phyloP scores from a whole-genome alignment of 2,329 filamentous ascomycete species.

The Plenodomus lindquistii region DNA sequence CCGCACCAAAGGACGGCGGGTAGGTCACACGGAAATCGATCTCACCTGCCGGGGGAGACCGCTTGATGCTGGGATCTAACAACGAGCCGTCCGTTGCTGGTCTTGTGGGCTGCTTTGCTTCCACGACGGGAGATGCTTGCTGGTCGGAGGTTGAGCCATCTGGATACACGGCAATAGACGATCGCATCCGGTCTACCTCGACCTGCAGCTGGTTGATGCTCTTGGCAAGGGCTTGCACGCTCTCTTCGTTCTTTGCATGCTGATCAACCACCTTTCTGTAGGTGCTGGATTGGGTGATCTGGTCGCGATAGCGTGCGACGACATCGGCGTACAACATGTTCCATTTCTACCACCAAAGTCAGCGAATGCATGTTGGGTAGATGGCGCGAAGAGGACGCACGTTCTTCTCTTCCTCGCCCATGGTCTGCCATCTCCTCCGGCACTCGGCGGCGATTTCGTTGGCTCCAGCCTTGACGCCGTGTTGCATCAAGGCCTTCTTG shows the following conservation, averaged over 20 bases:
- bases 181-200: slow-evolving; percentile 45
- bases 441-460: slow-evolving; percentile 49
- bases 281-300: slow-evolving; percentile 41
- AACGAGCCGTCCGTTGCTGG: slow-evolving; percentile 34
- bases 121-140: slow-evolving; percentile 11
- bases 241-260: slow-evolving; percentile 45
- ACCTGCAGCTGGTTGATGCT: slow-evolving; percentile 47
- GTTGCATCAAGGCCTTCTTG: slow-evolving; percentile 41
- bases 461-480: slow-evolving; percentile 43
- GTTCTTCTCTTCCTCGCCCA: slow-evolving; percentile 45
- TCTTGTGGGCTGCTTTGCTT: slow-evolving; percentile 23
- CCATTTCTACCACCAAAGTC: slow-evolving; percentile 39
- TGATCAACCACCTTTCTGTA: slow-evolving; percentile 44
- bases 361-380: slow-evolving; percentile 15
- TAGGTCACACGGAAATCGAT: slow-evolving; percentile 56
- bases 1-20: slow-evolving; percentile 52
- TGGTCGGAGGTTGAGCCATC: slow-evolving; percentile 21
- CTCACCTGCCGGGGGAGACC: slow-evolving; percentile 46
- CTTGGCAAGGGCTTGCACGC: slow-evolving; percentile 44
- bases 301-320: slow-evolving; percentile 45
- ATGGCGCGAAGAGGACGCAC: slow-evolving; percentile 11
- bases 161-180: slow-evolving; percentile 33
- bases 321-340: slow-evolving; percentile 47
- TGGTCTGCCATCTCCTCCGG: slow-evolving; percentile 44
- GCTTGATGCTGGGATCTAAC: slow-evolving; percentile 42